Percentiles rank a stretch among this genome's conserved stretches.
Conservation (phyloP, 208 protist species). For the Crithidia mellificae region DNA sequence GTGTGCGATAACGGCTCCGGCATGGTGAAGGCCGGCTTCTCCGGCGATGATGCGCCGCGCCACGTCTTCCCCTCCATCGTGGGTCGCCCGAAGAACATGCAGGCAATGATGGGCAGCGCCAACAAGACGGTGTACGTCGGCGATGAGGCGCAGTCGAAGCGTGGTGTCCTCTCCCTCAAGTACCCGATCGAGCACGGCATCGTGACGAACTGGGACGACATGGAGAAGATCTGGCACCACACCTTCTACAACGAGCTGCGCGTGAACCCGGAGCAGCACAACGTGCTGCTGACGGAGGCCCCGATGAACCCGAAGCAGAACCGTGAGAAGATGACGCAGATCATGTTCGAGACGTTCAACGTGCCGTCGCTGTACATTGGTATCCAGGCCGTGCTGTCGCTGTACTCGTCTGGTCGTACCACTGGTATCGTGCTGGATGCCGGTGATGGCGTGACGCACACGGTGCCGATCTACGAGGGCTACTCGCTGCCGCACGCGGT, state of each 20-base stretch:
- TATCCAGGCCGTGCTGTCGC: slow-evolving; percentile 97
- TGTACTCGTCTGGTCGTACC: slow-evolving; percentile 91
- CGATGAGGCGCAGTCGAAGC: slow-evolving; percentile 94
- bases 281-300: slow-evolving; percentile 92
- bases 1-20: slow-evolving; percentile 90
- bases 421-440: slow-evolving; percentile 94
- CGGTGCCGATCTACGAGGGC: slow-evolving; percentile 94
- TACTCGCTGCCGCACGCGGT: slow-evolving; percentile 90
- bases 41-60: slow-evolving; percentile 96
- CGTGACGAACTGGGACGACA: slow-evolving; percentile 98
- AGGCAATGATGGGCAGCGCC: slow-evolving; percentile 94
- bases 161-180: slow-evolving; percentile 93
- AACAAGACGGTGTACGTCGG: slow-evolving; percentile 96
- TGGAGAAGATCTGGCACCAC: slow-evolving; percentile 98
- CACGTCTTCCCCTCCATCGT: slow-evolving; percentile 97
- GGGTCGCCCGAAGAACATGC: slow-evolving; percentile 93
- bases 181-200: slow-evolving; percentile 96
- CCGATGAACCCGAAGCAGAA: slow-evolving; percentile 93
- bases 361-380: slow-evolving; percentile 91
- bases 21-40: slow-evolving; percentile 95
- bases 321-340: slow-evolving; percentile 95
- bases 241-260: slow-evolving; percentile 99
- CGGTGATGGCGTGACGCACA: slow-evolving; percentile 93
- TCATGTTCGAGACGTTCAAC: slow-evolving; percentile 95
- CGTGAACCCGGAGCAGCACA: slow-evolving; percentile 97